Conservation (phyloP, 192 early-diverging fungal genomes). For the Obelidium mucronatum region DNA sequence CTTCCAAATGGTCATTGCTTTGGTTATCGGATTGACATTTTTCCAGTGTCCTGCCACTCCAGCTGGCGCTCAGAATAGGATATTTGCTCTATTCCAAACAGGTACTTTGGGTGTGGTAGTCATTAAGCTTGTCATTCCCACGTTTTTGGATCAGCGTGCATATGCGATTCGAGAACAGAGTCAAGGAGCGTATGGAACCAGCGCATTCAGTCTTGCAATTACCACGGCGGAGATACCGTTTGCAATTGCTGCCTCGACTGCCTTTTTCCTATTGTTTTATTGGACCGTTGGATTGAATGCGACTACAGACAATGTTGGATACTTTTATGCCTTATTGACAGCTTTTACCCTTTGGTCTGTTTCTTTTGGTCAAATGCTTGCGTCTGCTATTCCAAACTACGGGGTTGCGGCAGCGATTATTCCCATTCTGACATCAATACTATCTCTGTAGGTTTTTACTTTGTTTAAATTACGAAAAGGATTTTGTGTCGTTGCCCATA, state of each 20-base stretch:
- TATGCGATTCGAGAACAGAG: conserved; percentile 74
- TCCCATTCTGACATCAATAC: conserved; percentile 70
- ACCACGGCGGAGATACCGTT: conserved; percentile 77
- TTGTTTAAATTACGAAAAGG: neutral
- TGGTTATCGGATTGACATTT: conserved; percentile 80
- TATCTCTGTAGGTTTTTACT: conserved; percentile 51
- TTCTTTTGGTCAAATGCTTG: conserved; percentile 75
- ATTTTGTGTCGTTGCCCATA: neutral
- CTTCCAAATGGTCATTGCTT: conserved; percentile 51
- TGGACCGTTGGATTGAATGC: conserved; percentile 73
- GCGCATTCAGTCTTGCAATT: conserved; percentile 68
- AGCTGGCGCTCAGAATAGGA: conserved; percentile 68
- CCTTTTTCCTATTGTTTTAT: conserved; percentile 79
- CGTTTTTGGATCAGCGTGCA: conserved; percentile 70
- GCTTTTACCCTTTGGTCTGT: conserved; percentile 71
- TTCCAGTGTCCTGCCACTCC: conserved; percentile 64
- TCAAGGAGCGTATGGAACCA: conserved; percentile 73
- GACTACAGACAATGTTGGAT: conserved; percentile 56
- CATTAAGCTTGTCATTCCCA: conserved; percentile 74
- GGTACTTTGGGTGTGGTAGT: conserved; percentile 71
- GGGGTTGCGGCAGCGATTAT: conserved; percentile 67
- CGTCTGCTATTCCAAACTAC: conserved; percentile 67
- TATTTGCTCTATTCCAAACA: conserved; percentile 76
- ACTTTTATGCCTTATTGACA: conserved; percentile 67
- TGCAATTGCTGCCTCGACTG: conserved; percentile 62